Evolutionary conservation across 2,329 filamentous ascomycete genomes (phyloP), one percentile per base, ranked within the genome.

Genomic region (Fusarium solani-melongenae): DNA sequence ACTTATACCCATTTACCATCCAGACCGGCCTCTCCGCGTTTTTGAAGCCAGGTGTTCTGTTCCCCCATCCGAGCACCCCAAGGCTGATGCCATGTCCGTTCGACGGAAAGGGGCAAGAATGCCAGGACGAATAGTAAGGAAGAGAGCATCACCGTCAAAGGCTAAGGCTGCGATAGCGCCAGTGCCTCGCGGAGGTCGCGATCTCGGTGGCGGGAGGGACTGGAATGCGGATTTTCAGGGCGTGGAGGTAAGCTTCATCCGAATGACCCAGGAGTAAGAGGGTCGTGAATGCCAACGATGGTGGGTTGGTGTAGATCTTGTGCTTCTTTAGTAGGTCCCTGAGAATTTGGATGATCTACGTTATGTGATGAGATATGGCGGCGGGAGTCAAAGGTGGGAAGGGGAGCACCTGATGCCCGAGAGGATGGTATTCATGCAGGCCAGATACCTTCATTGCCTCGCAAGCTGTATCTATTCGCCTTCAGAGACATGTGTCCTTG

Each of bases 351-450:
- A 59, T 8, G 17, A 62, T 72, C 63, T 44, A 39, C 63, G 57
- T 59, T 29, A 65, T 68, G 67, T 69, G 64, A 68, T 67, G 46
- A 62, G 60, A 58, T 53, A 41, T 71, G 55, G 22, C 55, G 64
- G 57, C 71, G 68, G 6, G 57, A 51, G 62, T 71, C 67, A 64
- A 67, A 66, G 58, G 31, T 17, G 53, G 53, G 27, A 7, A 39
- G 33, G 14, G 11, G 17, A 71, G 14, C 20, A 65, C 53, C 51
- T 27, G 49, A 31, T 69, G 65, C 46, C 56, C n/a, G 15, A 69
- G 15, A n/a, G 39, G 31, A 24, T 4, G 24, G 24, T 6, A n/a
- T 9, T 27, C 9, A 6, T 9, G 7, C 24, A 29, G 15, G 15
- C 5, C 10, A 29, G 27, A 7, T 29, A 31, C 17, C 27, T 51